phyloP scores from a whole-genome alignment of 148 eudicot genomes.

The Camellia lanceoleosa region DNA sequence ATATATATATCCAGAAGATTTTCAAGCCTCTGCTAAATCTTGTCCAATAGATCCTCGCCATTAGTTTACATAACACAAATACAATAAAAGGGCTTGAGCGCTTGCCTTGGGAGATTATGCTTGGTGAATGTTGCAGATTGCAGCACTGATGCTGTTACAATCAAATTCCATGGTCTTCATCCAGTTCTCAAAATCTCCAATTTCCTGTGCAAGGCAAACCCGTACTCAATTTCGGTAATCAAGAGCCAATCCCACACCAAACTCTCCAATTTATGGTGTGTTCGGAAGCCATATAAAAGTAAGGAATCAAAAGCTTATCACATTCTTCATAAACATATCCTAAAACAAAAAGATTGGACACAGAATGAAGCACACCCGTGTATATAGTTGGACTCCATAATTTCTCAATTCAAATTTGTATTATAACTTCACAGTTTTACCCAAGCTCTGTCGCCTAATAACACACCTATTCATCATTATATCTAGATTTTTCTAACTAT shows the following conservation, averaged over 20 bases:
- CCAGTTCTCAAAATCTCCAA: constrained; percentile 19
- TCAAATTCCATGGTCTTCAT: constrained; percentile 18
- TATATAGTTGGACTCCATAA: no score
- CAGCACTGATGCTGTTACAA: constrained; percentile 17
- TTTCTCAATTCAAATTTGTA: no score
- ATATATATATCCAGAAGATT: background rate
- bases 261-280: background rate
- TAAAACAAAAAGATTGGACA: background rate
- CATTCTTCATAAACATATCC: background rate
- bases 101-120: background rate
- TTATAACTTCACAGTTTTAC: no score
- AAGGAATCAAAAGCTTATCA: background rate
- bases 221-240: background rate
- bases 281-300: background rate
- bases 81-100: background rate
- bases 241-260: no score
- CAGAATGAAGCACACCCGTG: background rate
- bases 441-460: no score
- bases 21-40: background rate
- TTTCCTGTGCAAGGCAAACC: constrained; percentile 3
- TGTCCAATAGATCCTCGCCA: no score
- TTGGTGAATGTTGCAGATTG: constrained; percentile 13
- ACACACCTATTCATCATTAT: background rate
- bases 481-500: no score
- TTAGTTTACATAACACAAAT: background rate